Evolutionary conservation across 139 green algal genomes (phyloP).

Genomic region (Eudorina sp.): DNA sequence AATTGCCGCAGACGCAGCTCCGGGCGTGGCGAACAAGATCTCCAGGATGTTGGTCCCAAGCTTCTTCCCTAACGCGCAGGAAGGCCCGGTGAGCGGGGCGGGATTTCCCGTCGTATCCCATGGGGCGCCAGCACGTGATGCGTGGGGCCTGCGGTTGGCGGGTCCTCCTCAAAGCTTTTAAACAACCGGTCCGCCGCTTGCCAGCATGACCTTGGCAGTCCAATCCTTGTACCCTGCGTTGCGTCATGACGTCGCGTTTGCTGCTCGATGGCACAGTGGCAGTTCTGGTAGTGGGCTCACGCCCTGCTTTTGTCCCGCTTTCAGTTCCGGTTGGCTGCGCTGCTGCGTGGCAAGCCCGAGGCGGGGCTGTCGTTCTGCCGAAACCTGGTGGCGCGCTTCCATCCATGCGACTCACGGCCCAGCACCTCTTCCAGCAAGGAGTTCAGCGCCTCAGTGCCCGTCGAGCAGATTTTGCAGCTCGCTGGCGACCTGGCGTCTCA

Average conservation of each 20-base stretch:
- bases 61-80: conserved; percentile 73
- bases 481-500: conserved; percentile 60
- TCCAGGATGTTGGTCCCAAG: conserved; percentile 77
- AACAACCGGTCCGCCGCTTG: no score
- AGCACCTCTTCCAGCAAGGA: background rate
- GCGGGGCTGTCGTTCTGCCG: conserved; percentile 76
- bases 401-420: background rate
- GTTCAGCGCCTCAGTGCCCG: conserved; percentile 53
- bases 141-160: no score
- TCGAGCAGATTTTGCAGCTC: conserved; percentile 69
- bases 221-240: no score
- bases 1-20: conserved; percentile 56
- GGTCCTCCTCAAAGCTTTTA: no score
- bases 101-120: no score
- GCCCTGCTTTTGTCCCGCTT: no score
- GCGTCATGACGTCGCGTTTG: no score
- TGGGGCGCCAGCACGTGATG: no score
- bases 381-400: conserved; percentile 58
- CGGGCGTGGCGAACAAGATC: conserved; percentile 56
- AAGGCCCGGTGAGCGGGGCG: conserved; percentile 66
- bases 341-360: conserved; percentile 74
- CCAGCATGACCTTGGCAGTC: no score
- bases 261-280: no score
- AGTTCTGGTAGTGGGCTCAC: no score
- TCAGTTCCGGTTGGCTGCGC: conserved; percentile 68